Base-by-base conservation (phyloP, 2,329 filamentous ascomycete species). In the Tolypocladium inflatum region DNA sequence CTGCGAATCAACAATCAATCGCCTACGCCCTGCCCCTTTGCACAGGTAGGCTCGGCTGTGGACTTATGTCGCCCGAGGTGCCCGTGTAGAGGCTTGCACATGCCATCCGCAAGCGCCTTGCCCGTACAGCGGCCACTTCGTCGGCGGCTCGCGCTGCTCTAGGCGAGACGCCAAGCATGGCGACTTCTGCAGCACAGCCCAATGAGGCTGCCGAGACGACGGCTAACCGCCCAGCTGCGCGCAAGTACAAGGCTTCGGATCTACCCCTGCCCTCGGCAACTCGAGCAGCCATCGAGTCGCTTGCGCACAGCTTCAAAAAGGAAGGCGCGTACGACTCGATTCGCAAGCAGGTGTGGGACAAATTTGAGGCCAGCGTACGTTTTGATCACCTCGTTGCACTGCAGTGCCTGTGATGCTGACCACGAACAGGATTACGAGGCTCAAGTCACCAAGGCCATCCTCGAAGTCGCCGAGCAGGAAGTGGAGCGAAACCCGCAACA, bases 271-370 rank as follows among this genome's bases (percentile, higher is more conserved):
- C 88, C 6, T 87, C 86, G 3, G 81, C 84, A n/a, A 89, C 90
- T 56, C 81, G 88, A 62, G 81, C 82, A 1, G 85, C 87, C 1
- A 90, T 93, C 58, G 89, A 92, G 65, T 82, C 80, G 19, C 80
- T 93, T 26, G 83, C 89, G n/a, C 86, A 90, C 68, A 87, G 82
- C 13, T 93, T 92, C 76, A 92, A 92, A 74, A 93, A 92, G 75
- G 91, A 90, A 72, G 90, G 90, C 60, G 88, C 88, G 58, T 94
- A 92, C 68, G 90, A 94, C 72, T 77, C 81, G 17, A 82, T 92
- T 62, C 85, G 89, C 61, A 92, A 91, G 69, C 82, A 89, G 65
- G 80, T 90, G 13, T 91, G 89, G 82, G 83, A 88, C 52, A 85
- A 89, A 59, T 90, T 90, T 64, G 84, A 86, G 66, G 80, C 82